phyloP scores from a whole-genome alignment of 495 filamentous ascomycete species.

The Neurospora sp. region DNA sequence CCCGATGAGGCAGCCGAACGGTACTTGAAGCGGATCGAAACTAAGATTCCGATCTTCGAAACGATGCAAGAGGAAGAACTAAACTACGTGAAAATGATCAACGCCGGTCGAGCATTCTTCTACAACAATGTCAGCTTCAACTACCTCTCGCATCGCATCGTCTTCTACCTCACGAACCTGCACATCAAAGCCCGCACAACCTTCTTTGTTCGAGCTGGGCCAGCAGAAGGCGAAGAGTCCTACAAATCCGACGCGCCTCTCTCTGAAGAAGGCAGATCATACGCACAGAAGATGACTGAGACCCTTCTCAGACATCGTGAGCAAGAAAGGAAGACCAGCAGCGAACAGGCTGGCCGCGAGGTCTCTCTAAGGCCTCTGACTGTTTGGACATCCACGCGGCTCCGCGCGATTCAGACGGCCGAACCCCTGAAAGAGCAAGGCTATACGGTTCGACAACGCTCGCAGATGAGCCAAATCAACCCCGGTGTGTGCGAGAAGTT shows the following conservation, averaged over 20 bases:
- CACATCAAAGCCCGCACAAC: slow-evolving; percentile 91
- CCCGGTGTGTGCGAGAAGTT: slow-evolving; percentile 93
- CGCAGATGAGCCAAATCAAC: slow-evolving; percentile 94
- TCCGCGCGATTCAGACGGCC: slow-evolving; percentile 84
- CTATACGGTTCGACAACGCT: slow-evolving; percentile 78
- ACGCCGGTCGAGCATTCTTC: slow-evolving; percentile 83
- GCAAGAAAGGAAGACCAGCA: slow-evolving; percentile 58
- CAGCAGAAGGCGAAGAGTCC: slow-evolving; percentile 62
- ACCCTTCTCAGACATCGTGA: slow-evolving; percentile 72
- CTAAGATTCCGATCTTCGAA: slow-evolving; percentile 90
- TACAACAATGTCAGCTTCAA: slow-evolving; percentile 95
- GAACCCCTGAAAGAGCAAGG: slow-evolving; percentile 65
- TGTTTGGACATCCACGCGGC: slow-evolving; percentile 89
- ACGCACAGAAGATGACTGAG: slow-evolving; percentile 80
- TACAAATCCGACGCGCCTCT: slow-evolving; percentile 85
- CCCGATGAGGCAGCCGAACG: slow-evolving; percentile 84
- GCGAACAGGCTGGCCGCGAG: slow-evolving; percentile 56
- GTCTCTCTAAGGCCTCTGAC: slow-evolving; percentile 68
- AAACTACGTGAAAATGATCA: slow-evolving; percentile 99
- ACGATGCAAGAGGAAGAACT: slow-evolving; percentile 90
- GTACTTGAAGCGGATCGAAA: slow-evolving; percentile 79
- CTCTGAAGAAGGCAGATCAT: slow-evolving; percentile 71
- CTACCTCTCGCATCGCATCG: slow-evolving; percentile 90
- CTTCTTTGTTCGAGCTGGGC: slow-evolving; percentile 79
- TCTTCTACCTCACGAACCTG: slow-evolving; percentile 95